Conservation (phyloP, 2,329 filamentous ascomycete genomes). For the Epichloe gansuensis region DNA sequence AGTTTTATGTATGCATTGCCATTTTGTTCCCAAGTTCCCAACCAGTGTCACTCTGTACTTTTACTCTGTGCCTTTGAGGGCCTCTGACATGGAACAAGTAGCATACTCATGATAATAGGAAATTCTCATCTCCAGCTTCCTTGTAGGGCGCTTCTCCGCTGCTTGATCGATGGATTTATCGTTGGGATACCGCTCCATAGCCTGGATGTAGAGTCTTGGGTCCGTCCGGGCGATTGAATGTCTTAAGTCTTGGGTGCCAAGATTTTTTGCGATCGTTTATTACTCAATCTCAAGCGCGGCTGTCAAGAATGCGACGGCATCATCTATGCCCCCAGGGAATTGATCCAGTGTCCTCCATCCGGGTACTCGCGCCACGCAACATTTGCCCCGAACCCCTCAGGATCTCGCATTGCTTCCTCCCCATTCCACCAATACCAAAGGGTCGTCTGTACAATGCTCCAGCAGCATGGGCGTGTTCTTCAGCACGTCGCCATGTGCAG, state of each 20-base stretch:
- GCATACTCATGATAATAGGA: constrained; percentile 26
- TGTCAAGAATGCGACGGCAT: constrained; percentile 24
- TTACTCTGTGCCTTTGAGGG: constrained; percentile 45
- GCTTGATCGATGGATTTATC: constrained; percentile 25
- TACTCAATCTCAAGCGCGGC: neutral
- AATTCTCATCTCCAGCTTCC: constrained; percentile 27
- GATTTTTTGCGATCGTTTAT: no score
- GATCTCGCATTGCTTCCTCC: constrained; percentile 21
- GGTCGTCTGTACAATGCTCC: constrained; percentile 33
- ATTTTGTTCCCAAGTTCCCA: no score
- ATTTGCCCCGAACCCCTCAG: constrained; percentile 24
- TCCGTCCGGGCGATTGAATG: constrained; percentile 11
- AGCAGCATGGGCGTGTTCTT: constrained; percentile 30
- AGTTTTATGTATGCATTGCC: no score
- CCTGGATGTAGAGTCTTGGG: constrained; percentile 22
- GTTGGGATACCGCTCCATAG: constrained; percentile 23
- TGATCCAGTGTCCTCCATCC: constrained; percentile 32
- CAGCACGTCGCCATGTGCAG: constrained; percentile 19
- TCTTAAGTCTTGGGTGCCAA: constrained; percentile 4
- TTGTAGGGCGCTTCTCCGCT: constrained; percentile 20
- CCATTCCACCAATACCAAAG: constrained; percentile 24
- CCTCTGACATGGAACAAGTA: constrained; percentile 26
- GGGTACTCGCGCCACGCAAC: constrained; percentile 30
- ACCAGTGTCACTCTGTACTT: no score
- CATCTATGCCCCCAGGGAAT: constrained; percentile 29